These are phyloP conservation scores for Asterochloris erici DNA, from an alignment of 139 green algal species.

Conservation along the genomic window DNA sequence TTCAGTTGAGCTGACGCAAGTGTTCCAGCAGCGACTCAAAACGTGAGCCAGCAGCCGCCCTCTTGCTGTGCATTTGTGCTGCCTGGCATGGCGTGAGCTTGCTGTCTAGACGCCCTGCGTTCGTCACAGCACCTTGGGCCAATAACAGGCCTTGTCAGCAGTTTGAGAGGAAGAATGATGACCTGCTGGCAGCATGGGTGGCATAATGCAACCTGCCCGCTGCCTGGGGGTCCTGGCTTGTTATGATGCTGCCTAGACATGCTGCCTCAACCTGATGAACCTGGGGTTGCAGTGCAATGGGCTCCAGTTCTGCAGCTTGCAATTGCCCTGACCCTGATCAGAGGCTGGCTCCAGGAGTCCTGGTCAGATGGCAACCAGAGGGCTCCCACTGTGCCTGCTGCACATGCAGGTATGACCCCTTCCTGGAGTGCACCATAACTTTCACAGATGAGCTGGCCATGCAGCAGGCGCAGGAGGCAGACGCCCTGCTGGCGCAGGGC, in stretches of 20 bases:
- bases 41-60: background rate
- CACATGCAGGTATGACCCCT: slow-evolving; percentile 21
- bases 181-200: background rate
- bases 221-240: no score
- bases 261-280: no score
- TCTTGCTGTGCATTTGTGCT: background rate
- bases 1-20: slow-evolving; percentile 14
- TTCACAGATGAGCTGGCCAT: slow-evolving; percentile 26
- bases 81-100: background rate
- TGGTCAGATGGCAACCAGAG: no score
- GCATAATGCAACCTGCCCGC: background rate
- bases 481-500: slow-evolving; percentile 20
- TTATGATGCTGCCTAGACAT: no score
- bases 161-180: background rate
- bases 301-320: background rate
- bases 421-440: slow-evolving; percentile 28
- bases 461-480: slow-evolving; percentile 21
- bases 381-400: no score
- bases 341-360: background rate
- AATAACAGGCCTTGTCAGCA: background rate
- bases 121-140: background rate
- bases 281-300: no score
- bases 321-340: background rate
- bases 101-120: background rate
- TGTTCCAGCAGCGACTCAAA: slow-evolving; percentile 22